Evolutionary conservation across 2,329 filamentous ascomycete genomes (phyloP).

Genomic region (Aspergillus puulaauensis): DNA sequence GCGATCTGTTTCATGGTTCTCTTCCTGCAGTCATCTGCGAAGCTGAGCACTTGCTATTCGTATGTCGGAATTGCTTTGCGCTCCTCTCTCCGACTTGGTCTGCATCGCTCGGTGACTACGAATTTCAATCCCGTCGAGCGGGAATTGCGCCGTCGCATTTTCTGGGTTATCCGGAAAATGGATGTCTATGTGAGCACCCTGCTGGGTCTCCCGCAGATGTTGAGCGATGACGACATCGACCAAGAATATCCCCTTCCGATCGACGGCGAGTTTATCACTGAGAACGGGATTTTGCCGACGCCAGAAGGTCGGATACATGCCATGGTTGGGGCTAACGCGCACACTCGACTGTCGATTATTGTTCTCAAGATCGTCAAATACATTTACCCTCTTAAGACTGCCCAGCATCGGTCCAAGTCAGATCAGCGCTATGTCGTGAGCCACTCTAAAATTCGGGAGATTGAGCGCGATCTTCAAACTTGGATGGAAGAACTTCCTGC

Average conservation of each 20-base stretch:
- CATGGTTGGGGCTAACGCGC: constrained; percentile 61
- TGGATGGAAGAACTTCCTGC: constrained; percentile 70
- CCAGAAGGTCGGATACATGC: constrained; percentile 55
- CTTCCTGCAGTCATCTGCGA: constrained; percentile 76
- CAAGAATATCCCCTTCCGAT: constrained; percentile 48
- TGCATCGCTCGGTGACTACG: constrained; percentile 71
- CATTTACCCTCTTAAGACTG: constrained; percentile 62
- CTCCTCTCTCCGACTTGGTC: constrained; percentile 72
- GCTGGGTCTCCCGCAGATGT: constrained; percentile 49
- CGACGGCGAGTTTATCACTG: constrained; percentile 49
- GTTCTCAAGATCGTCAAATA: constrained; percentile 63
- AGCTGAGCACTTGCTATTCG: constrained; percentile 75
- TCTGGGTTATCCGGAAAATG: constrained; percentile 52
- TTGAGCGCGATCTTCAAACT: constrained; percentile 61
- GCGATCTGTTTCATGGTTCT: constrained; percentile 76
- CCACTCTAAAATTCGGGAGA: constrained; percentile 63
- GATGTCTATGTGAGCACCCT: constrained; percentile 52
- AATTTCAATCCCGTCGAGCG: constrained; percentile 70
- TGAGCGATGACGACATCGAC: constrained; percentile 52
- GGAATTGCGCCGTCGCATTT: constrained; percentile 69
- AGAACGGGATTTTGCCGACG: constrained; percentile 51
- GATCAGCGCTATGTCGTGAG: constrained; percentile 61
- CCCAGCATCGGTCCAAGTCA: constrained; percentile 42
- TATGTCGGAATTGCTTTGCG: constrained; percentile 77
- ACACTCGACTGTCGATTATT: constrained; percentile 57